Percentiles rank a stretch among this genome's conserved stretches.
These are phyloP conservation scores for Pterocarpus santalinus DNA, from an alignment of 306 rosid genomes.

Conservation along the genomic window DNA sequence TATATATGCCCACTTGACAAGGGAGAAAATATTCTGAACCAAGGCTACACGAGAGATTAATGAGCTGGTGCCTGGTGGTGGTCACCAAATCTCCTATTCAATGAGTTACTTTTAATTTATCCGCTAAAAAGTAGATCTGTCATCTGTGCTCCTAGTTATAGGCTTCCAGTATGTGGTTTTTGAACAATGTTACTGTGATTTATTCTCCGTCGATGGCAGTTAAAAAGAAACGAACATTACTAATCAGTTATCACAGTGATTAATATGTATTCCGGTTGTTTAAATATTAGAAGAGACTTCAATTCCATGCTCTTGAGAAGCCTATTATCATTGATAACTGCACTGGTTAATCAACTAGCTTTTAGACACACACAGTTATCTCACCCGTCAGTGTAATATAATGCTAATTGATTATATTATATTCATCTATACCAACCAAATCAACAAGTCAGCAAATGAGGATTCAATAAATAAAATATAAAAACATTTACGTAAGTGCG, in stretches of 20 bases:
- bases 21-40: slow-evolving; percentile 23
- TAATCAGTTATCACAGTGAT: neutral
- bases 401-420: slow-evolving; percentile 30
- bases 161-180: slow-evolving; percentile 2
- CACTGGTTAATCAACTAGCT: neutral
- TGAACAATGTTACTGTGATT: neutral
- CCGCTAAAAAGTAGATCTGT: slow-evolving; percentile 6
- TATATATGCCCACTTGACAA: slow-evolving; percentile 9
- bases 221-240: neutral
- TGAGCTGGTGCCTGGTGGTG: slow-evolving; percentile 38
- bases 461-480: slow-evolving; percentile 46
- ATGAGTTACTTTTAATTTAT: slow-evolving; percentile 6
- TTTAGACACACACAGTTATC: neutral
- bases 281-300: neutral
- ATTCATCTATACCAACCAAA: slow-evolving; percentile 8
- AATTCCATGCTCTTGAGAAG: slow-evolving; percentile 32
- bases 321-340: slow-evolving; percentile 21
- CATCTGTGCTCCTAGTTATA: neutral
- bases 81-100: slow-evolving; percentile 27
- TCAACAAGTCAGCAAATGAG: slow-evolving; percentile 42
- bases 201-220: slow-evolving; percentile 33
- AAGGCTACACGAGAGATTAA: neutral
- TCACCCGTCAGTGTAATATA: slow-evolving; percentile 34
- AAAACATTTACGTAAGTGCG: slow-evolving; percentile 48
- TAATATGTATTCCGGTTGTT: neutral